These are phyloP conservation scores for Nigrospora sphaerica DNA, from an alignment of 2,329 filamentous ascomycete species.

Conservation along the genomic window DNA sequence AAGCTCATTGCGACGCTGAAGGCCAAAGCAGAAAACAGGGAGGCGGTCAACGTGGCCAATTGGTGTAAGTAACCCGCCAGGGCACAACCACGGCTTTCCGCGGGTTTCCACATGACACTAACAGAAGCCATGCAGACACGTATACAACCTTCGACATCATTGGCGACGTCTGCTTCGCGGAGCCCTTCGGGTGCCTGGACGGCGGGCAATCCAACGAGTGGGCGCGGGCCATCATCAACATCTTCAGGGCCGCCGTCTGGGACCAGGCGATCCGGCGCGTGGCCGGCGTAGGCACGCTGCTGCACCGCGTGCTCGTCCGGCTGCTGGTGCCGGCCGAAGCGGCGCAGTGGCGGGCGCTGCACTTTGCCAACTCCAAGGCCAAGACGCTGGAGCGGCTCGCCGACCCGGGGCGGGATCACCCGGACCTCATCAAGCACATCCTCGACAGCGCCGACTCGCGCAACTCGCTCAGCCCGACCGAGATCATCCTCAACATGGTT, in stretches of 20 bases:
- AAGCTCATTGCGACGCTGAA: conserved; percentile 22
- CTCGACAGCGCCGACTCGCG: not conserved
- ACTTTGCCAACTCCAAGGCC: not conserved
- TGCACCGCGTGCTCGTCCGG: not conserved
- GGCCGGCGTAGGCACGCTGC: not conserved
- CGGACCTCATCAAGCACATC: not conserved
- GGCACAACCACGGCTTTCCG: not conserved
- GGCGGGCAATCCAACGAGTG: conserved; percentile 25
- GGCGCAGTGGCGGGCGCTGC: not conserved
- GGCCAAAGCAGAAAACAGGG: conserved; percentile 11
- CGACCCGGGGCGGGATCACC: not conserved
- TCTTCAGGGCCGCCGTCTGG: not conserved
- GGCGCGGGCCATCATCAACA: conserved; percentile 12
- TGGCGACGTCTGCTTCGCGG: conserved; percentile 38
- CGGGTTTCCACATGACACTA: not conserved
- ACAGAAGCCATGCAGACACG: not conserved
- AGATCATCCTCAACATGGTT: not conserved
- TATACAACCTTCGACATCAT: conserved; percentile 32
- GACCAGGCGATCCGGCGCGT: not conserved
- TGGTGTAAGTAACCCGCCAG: conserved; percentile 16
- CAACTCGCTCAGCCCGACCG: not conserved
- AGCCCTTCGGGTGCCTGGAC: conserved; percentile 29
- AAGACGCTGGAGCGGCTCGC: not conserved
- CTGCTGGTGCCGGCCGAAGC: not conserved
- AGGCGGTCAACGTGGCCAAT: conserved; percentile 22